These are phyloP conservation scores for Ceratobasidium sp. DNA, from an alignment of 1,284 basidiomycete species.

Conservation along the genomic window DNA sequence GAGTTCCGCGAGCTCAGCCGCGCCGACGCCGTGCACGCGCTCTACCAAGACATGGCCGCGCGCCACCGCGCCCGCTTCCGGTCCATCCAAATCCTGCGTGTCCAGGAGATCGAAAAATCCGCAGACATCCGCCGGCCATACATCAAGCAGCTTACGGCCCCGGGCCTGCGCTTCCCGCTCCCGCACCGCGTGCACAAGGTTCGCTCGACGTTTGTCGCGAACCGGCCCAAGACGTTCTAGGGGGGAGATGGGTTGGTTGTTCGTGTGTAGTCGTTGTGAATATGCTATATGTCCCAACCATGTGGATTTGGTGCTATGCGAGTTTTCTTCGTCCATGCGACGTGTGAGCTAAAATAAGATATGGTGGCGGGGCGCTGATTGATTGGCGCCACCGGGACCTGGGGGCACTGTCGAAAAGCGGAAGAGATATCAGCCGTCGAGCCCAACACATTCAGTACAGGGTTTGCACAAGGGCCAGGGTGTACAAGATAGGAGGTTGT, in stretches of 20 bases:
- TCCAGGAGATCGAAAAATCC: constrained; percentile 92
- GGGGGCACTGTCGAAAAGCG: not conserved
- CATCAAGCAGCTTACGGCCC: constrained; percentile 95
- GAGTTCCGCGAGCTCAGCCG: constrained; percentile 98
- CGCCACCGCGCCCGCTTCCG: constrained; percentile 99
- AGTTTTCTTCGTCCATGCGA: not conserved
- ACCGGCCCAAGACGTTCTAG: constrained; percentile 76
- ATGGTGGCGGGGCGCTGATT: not conserved
- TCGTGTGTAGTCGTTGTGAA: constrained; percentile 4
- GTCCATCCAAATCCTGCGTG: constrained; percentile 97
- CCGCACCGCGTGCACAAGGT: constrained; percentile 87
- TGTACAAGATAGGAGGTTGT: constrained; percentile 2
- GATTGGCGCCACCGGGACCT: constrained; percentile 1
- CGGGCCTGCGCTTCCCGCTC: constrained; percentile 96
- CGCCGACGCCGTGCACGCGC: constrained; percentile 93
- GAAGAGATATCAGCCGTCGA: not conserved
- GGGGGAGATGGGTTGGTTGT: not conserved
- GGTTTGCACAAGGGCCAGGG: not conserved
- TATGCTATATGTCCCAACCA: constrained; percentile 28
- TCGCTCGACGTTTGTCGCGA: constrained; percentile 77
- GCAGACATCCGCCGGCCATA: constrained; percentile 94
- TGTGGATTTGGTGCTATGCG: constrained; percentile 34
- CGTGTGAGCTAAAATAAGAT: not conserved
- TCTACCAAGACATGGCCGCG: constrained; percentile 99
- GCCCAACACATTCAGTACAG: not conserved